Percentiles rank a stretch among this genome's conserved stretches.
Conservation (phyloP, 163 green algal species). For the Scenedesmus sp. region DNA sequence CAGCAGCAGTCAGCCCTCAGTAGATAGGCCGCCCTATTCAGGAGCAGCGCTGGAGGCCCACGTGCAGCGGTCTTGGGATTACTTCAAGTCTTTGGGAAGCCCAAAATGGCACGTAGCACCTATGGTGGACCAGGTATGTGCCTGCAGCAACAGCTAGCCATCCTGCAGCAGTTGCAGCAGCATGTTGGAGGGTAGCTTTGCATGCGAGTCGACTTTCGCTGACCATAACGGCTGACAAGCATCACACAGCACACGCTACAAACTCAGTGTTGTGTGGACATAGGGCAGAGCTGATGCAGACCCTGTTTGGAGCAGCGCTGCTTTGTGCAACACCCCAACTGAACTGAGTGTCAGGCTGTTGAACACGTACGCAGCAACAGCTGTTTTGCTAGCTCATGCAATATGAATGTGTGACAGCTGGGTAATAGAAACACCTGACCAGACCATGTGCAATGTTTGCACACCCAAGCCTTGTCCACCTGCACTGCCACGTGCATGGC, state of each 20-base stretch:
- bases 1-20: not conserved
- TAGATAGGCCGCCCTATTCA: not conserved
- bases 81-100: conserved; percentile 73
- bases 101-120: conserved; percentile 86
- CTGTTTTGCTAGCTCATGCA: too few relatives aligned
- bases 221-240: not conserved
- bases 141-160: not conserved
- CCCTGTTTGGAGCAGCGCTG: not conserved
- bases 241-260: too few relatives aligned
- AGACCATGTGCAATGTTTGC: too few relatives aligned
- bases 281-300: not conserved
- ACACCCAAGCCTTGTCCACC: too few relatives aligned
- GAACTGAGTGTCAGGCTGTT: too few relatives aligned
- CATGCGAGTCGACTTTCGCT: not conserved
- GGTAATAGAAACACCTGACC: too few relatives aligned
- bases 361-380: too few relatives aligned
- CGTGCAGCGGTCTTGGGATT: conserved; percentile 71
- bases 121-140: conserved; percentile 91
- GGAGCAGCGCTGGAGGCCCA: conserved; percentile 54
- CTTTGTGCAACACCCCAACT: not conserved
- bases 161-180: not conserved
- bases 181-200: not conserved
- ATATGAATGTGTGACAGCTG: too few relatives aligned
- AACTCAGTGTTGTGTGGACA: not conserved
- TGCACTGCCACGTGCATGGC: too few relatives aligned